Evolutionary conservation across 2,329 filamentous ascomycete genomes (phyloP).

Genomic region (Ophiostoma australiae): DNA sequence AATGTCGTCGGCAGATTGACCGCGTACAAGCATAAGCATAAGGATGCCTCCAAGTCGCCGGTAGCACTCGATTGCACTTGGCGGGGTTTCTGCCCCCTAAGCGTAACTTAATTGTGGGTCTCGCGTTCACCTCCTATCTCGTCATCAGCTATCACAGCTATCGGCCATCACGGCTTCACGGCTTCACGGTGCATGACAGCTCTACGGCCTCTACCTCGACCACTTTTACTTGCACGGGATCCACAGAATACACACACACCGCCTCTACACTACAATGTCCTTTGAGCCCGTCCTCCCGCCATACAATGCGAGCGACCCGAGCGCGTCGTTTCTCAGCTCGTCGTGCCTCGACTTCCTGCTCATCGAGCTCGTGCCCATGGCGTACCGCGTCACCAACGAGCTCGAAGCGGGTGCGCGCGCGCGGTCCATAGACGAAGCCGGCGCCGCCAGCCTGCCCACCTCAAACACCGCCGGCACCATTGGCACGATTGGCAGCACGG

Average conservation of each 20-base stretch:
- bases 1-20: not conserved
- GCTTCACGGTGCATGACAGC: not conserved
- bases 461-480: slow-evolving; percentile 25
- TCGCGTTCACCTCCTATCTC: slow-evolving; percentile 9
- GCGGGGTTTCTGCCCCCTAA: slow-evolving; percentile 14
- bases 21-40: not conserved
- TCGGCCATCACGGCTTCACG: not conserved
- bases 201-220: not conserved
- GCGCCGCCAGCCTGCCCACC: not conserved
- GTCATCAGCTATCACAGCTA: not conserved
- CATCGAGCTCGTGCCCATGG: slow-evolving; percentile 93
- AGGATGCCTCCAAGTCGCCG: too few relatives aligned
- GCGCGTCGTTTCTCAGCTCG: slow-evolving; percentile 68
- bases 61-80: not conserved
- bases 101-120: slow-evolving; percentile 10
- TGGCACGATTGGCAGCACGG: slow-evolving; percentile 14
- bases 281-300: slow-evolving; percentile 66
- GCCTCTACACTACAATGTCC: slow-evolving; percentile 51
- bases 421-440: slow-evolving; percentile 35
- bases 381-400: slow-evolving; percentile 77
- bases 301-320: slow-evolving; percentile 67
- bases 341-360: slow-evolving; percentile 91
- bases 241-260: not conserved
- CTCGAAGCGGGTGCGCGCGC: slow-evolving; percentile 47
- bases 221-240: not conserved